phyloP scores from a whole-genome alignment of 2,329 filamentous ascomycete genomes.

The Microthyrium microscopicum region DNA sequence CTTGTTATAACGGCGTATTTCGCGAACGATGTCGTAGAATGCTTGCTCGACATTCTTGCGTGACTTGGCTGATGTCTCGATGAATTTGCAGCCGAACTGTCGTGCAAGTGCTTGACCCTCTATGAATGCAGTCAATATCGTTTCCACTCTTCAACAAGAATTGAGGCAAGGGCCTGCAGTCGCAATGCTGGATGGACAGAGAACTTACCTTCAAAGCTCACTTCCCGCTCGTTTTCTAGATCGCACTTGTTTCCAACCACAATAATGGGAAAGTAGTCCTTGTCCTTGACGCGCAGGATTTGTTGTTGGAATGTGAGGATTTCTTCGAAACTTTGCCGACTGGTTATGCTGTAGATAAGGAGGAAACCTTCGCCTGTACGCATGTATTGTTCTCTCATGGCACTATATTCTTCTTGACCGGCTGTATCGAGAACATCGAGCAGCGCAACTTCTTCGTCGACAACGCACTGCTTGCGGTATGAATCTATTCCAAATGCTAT shows the following conservation, averaged over 20 bases:
- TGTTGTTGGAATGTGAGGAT: slow-evolving; percentile 98
- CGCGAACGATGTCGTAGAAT: slow-evolving; percentile 95
- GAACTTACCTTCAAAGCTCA: slow-evolving; percentile 71
- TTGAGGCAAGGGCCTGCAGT: slow-evolving; percentile 4
- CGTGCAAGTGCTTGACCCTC: slow-evolving; percentile 79
- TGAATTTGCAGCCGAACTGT: slow-evolving; percentile 92
- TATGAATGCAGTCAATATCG: slow-evolving; percentile 24
- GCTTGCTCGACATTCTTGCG: slow-evolving; percentile 96
- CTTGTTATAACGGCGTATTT: slow-evolving; percentile 96
- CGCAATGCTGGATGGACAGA: slow-evolving; percentile 1
- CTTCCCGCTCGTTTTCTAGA: slow-evolving; percentile 81
- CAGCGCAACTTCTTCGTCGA: slow-evolving; percentile 93
- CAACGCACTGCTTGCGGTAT: slow-evolving; percentile 98
- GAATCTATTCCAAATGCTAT: slow-evolving; percentile 47
- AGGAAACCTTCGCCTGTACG: slow-evolving; percentile 95
- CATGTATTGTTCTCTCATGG: slow-evolving; percentile 99
- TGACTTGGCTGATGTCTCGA: slow-evolving; percentile 96
- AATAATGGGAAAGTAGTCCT: slow-evolving; percentile 99
- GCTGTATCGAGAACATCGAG: slow-evolving; percentile 97
- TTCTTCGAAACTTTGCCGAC: slow-evolving; percentile 92
- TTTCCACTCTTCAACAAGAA: slow-evolving; percentile 9
- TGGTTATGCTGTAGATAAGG: slow-evolving; percentile 95
- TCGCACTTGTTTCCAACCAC: slow-evolving; percentile 99
- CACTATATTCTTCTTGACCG: slow-evolving; percentile 97
- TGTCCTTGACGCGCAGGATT: slow-evolving; percentile 96